Conservation (phyloP, 768 basidiomycete genomes). For the Hypholoma fasciculare region DNA sequence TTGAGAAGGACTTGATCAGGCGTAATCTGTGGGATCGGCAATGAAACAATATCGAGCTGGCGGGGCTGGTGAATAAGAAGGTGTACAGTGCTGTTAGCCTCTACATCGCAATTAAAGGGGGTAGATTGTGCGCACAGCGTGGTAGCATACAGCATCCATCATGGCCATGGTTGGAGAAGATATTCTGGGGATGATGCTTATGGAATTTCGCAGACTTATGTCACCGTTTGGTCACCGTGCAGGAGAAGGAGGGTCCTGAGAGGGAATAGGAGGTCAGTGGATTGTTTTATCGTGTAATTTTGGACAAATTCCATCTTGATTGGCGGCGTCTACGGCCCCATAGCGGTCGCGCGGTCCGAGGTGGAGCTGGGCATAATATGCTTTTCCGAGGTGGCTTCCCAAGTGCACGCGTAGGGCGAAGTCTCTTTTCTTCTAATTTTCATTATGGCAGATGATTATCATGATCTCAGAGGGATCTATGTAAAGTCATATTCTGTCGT, state of each 20-base stretch:
- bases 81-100: background rate
- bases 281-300: background rate
- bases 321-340: too few relatives aligned
- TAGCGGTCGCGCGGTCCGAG: too few relatives aligned
- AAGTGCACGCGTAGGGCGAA: too few relatives aligned
- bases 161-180: constrained; percentile 10
- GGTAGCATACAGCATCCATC: constrained; percentile 53
- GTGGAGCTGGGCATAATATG: too few relatives aligned
- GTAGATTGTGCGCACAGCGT: constrained; percentile 27
- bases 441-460: too few relatives aligned
- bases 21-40: constrained; percentile 49
- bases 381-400: too few relatives aligned
- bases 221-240: background rate
- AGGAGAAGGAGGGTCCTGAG: background rate
- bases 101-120: background rate
- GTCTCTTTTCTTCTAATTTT: too few relatives aligned
- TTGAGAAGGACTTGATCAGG: constrained; percentile 60
- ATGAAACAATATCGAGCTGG: constrained; percentile 50
- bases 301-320: too few relatives aligned
- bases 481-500: too few relatives aligned
- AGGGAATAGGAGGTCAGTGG: background rate
- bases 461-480: too few relatives aligned
- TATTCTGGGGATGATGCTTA: background rate
- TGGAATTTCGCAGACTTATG: background rate
- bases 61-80: constrained; percentile 32